Percentiles rank a stretch among this genome's conserved stretches.
Evolutionary conservation across 2,329 filamentous ascomycete species (phyloP).

Genomic region (Xylariaceae sp.): DNA sequence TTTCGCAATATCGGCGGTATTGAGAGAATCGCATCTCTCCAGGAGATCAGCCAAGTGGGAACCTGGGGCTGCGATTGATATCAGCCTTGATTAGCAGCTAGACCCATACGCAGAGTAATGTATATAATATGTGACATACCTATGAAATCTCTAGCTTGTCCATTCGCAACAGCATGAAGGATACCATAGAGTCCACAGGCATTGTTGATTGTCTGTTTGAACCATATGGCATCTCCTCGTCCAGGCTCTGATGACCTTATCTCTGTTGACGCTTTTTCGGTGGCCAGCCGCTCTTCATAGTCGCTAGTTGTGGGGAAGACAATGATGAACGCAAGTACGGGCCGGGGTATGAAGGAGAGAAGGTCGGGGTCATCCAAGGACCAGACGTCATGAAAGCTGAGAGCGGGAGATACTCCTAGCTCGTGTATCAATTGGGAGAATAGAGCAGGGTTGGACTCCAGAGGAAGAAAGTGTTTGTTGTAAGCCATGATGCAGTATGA

Average conservation of each 20-base stretch:
- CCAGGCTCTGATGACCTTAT: slow-evolving; percentile 20
- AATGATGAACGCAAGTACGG: slow-evolving; percentile 71
- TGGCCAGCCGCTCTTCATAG: slow-evolving; percentile 35
- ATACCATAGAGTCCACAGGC: slow-evolving; percentile 78
- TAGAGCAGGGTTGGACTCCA: slow-evolving; percentile 62
- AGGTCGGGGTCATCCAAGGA: slow-evolving; percentile 73
- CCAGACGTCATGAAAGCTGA: slow-evolving; percentile 80
- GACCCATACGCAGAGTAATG: no score
- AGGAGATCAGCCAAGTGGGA: neutral
- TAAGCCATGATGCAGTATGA: slow-evolving; percentile 20
- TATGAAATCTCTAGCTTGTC: slow-evolving; percentile 44
- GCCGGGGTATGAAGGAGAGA: slow-evolving; percentile 72
- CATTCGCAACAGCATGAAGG: slow-evolving; percentile 70
- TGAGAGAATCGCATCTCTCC: neutral
- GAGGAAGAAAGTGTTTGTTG: slow-evolving; percentile 30
- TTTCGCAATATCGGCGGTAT: neutral
- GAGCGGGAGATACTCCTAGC: slow-evolving; percentile 63
- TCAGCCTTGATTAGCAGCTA: neutral
- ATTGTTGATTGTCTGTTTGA: slow-evolving; percentile 79
- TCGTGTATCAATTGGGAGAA: slow-evolving; percentile 69
- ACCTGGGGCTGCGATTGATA: neutral
- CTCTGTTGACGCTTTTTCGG: slow-evolving; percentile 4
- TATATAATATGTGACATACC: neutral
- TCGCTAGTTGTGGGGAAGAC: slow-evolving; percentile 62
- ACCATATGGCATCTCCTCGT: slow-evolving; percentile 71